A percentile compares a stretch with the other conserved stretches of the same genome.
phyloP scores from a whole-genome alignment of 2,329 filamentous ascomycete genomes.

The Elsinoe arachidis region DNA sequence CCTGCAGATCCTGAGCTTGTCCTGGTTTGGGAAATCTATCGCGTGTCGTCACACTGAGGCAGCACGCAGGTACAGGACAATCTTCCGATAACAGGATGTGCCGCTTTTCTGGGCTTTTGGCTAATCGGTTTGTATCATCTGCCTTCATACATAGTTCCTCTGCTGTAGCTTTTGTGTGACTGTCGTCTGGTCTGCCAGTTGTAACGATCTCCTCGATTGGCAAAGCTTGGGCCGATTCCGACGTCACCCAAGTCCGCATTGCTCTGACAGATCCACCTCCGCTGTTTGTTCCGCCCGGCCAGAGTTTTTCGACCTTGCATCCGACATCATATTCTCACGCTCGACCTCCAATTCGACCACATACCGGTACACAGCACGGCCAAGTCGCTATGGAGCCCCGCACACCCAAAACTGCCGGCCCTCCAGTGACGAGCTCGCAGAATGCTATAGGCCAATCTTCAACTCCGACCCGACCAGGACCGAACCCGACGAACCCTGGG shows the following conservation, averaged over 20 bases:
- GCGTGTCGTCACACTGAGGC: conserved; percentile 1
- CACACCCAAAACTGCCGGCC: conserved; percentile 2
- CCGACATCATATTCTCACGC: background rate
- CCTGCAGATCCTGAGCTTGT: conserved; percentile 2
- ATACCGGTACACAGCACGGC: conserved; percentile 4
- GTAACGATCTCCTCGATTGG: background rate
- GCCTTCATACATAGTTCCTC: background rate
- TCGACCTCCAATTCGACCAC: background rate
- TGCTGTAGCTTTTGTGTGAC: background rate
- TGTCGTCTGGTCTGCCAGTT: background rate
- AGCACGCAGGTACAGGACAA: background rate
- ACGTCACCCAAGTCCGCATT: background rate
- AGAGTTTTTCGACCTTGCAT: background rate
- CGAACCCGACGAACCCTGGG: background rate
- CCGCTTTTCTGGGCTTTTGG: background rate
- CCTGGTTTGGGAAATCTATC: conserved; percentile 1
- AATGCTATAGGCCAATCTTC: background rate
- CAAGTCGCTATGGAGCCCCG: conserved; percentile 4
- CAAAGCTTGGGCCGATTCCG: background rate
- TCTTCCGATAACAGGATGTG: background rate
- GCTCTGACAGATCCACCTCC: background rate
- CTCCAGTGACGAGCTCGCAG: conserved; percentile 7
- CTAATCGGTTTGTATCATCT: background rate
- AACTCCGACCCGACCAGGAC: background rate
- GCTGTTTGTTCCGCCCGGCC: too few relatives aligned